Conservation (phyloP, 805 yeast genomes). For the Starmerella stellata region DNA sequence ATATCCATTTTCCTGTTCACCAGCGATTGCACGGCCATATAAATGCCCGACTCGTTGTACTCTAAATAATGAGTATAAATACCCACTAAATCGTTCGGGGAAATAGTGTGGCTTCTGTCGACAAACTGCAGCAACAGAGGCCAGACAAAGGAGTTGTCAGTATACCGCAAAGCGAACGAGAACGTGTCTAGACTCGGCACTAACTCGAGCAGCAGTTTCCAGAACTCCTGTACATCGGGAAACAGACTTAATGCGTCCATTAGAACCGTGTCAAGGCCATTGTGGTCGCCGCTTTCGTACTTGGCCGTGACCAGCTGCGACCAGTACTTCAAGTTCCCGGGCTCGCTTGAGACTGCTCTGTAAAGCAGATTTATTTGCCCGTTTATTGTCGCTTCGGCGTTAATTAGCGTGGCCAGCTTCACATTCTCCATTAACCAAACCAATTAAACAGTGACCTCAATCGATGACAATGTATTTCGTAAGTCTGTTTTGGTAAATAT, state of each 20-base stretch:
- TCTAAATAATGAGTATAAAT: constrained; percentile 3
- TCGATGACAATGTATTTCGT: too few relatives aligned
- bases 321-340: constrained; percentile 4
- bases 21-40: not conserved
- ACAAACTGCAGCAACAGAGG: constrained; percentile 35
- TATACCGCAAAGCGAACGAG: constrained; percentile 31
- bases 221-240: constrained; percentile 5
- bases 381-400: constrained; percentile 3
- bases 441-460: too few relatives aligned
- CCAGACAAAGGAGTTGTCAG: constrained; percentile 43
- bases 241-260: constrained; percentile 7
- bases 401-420: constrained; percentile 1
- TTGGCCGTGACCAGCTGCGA: constrained; percentile 1
- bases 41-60: not conserved
- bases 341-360: constrained; percentile 10
- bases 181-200: constrained; percentile 27
- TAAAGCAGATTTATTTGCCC: constrained; percentile 2
- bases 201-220: constrained; percentile 6
- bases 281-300: not conserved
- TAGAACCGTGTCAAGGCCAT: not conserved
- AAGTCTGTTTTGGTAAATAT: too few relatives aligned
- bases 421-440: not conserved
- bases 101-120: constrained; percentile 8
- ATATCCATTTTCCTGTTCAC: not conserved
- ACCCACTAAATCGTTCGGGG: not conserved